Conservation (phyloP, 345 rosid species). For the Eucalyptus pumila region DNA sequence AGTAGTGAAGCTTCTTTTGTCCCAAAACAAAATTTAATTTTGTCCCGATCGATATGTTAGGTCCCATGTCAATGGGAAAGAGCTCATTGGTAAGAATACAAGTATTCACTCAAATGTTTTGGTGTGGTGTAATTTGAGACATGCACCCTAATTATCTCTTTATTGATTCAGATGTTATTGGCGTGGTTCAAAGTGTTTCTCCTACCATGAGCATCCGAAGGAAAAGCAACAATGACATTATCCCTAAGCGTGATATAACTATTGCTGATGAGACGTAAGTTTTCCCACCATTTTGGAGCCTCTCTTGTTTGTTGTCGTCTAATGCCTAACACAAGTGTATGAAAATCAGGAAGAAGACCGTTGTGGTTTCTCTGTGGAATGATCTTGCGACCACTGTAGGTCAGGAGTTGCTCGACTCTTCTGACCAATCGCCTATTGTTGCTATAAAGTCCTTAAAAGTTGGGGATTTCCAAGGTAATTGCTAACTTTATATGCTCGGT, state of each 20-base stretch:
- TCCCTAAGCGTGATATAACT: constrained; percentile 78
- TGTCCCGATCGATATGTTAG: constrained; percentile 74
- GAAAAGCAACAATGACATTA: constrained; percentile 58
- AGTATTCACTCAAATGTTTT: background rate
- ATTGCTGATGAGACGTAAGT: constrained; percentile 77
- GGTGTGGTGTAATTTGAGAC: background rate
- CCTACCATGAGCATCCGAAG: constrained; percentile 70
- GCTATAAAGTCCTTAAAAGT: constrained; percentile 84
- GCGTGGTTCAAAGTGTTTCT: constrained; percentile 83
- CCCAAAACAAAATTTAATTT: constrained; percentile 75
- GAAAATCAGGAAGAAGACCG: constrained; percentile 56
- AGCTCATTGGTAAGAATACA: constrained; percentile 55
- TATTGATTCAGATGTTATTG: constrained; percentile 49
- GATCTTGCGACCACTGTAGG: constrained; percentile 71
- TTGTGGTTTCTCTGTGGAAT: constrained; percentile 81
- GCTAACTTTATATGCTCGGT: background rate
- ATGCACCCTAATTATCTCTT: background rate
- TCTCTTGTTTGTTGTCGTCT: background rate
- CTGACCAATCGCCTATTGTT: constrained; percentile 57
- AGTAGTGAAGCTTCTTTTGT: constrained; percentile 47
- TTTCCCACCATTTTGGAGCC: background rate
- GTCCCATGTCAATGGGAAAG: constrained; percentile 57
- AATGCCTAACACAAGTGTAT: background rate
- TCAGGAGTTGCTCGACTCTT: constrained; percentile 58
- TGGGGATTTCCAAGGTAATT: constrained; percentile 86